Evolutionary conservation across 1,139 yeast species (phyloP).

Genomic region (Nadsonia starkeyi-henricii): DNA sequence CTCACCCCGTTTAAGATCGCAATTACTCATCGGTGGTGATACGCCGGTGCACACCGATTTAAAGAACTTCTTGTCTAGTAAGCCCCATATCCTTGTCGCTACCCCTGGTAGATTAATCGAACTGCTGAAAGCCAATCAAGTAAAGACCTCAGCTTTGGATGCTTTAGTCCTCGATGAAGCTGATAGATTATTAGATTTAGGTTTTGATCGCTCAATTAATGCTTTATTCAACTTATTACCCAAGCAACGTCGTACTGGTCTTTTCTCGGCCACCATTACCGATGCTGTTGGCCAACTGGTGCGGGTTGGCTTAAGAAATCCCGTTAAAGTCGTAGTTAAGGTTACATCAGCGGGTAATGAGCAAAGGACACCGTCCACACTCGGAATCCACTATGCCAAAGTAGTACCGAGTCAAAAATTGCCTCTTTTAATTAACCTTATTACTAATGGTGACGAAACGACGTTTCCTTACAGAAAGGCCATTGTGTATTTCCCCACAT

Average conservation of each 20-base stretch:
- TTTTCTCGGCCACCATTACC: constrained; percentile 81
- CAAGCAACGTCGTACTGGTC: constrained; percentile 83
- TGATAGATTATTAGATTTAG: constrained; percentile 68
- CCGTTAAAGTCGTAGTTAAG: constrained; percentile 67
- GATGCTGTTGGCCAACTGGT: constrained; percentile 42
- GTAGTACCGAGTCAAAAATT: constrained; percentile 47
- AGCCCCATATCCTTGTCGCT: constrained; percentile 70
- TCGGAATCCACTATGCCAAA: constrained; percentile 48
- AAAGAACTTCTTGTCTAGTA: constrained; percentile 35
- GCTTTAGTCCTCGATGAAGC: constrained; percentile 84
- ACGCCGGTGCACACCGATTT: constrained; percentile 59
- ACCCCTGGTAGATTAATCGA: constrained; percentile 89
- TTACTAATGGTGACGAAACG: constrained; percentile 31
- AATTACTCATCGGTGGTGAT: constrained; percentile 69
- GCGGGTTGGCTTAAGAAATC: constrained; percentile 63
- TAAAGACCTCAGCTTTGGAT: constrained; percentile 41
- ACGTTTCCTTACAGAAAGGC: constrained; percentile 41
- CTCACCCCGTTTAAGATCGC: constrained; percentile 37
- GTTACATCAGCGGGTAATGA: constrained; percentile 21
- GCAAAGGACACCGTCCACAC: constrained; percentile 43
- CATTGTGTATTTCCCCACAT: constrained; percentile 86
- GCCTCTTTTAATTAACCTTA: constrained; percentile 39
- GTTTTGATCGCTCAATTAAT: constrained; percentile 59
- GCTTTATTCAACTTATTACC: constrained; percentile 57
- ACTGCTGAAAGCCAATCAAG: constrained; percentile 35